Base-by-base conservation (phyloP, 805 yeast species). In the Candida schatavii region DNA sequence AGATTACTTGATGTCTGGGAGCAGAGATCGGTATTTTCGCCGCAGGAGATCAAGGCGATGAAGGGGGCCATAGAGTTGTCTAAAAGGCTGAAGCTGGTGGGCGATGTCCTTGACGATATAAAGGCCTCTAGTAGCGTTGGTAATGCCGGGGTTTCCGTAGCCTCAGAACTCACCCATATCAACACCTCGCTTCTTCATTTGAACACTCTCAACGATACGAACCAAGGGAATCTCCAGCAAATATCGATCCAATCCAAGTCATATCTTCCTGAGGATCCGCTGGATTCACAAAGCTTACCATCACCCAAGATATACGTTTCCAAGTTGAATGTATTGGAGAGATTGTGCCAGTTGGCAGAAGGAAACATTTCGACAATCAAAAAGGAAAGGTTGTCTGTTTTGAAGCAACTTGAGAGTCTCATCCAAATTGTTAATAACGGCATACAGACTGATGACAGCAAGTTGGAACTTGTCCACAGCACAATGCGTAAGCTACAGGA, bases 1-100 rank as follows among this genome's bases (percentile, higher is more conserved):
- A 68, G 83, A 40, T 68, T 80, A 20, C 61, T 82, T 4, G 69
- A 64, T 37, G 82, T 82, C 11, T 79, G 87, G 84, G 68, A 66
- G 39, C 78, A 80, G 33, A 58, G 88, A 39, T 54, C 54, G 13
- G 72, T 82, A 1, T 80, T 76, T 46, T 38, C 41, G 5, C 38
- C 44, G 1, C 42, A 40, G 5, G 66, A 64, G 26, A 66, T 69
- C 37, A 41, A 43, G 4, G 42, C 48, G 31, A 56, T 67, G 61
- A 56, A 47, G 28, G 46, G 45, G 9, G 65, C 62, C 1, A 32
- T 66, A 5, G 51, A 47, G 14, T 37, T 41, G 31, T 52, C 57
- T 36, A 55, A 51, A 20, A 32, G 37, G 3, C 57, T 52, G 22
- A 37, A 40, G 22, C 18, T 36, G 11, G 23, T 40, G 9, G 40